phyloP scores from a whole-genome alignment of 1,284 basidiomycete species.

The Marasmius oreades region DNA sequence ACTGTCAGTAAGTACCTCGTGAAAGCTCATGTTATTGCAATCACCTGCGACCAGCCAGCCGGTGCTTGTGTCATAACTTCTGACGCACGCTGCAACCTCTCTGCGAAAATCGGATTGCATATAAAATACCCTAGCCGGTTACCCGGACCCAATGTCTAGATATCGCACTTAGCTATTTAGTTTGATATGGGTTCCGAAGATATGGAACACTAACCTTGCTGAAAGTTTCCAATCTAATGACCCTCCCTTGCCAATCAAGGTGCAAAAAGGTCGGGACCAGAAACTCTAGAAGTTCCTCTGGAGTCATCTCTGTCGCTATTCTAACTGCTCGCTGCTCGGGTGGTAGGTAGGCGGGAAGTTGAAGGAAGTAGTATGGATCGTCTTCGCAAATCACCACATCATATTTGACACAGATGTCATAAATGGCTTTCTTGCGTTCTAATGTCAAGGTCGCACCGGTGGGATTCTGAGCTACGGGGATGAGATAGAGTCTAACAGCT shows the following conservation, averaged over 20 bases:
- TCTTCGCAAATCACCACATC: constrained; percentile 50
- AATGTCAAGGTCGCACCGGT: constrained; percentile 47
- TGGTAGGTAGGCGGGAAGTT: constrained; percentile 25
- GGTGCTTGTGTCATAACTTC: constrained; percentile 16
- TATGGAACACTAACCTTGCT: constrained; percentile 26
- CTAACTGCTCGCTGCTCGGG: constrained; percentile 21
- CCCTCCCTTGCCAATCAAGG: constrained; percentile 54
- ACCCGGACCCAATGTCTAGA: constrained; percentile 48
- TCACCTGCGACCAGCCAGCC: constrained; percentile 13
- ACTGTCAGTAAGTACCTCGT: neutral
- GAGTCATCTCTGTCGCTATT: constrained; percentile 23
- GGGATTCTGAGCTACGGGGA: constrained; percentile 48
- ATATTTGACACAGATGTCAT: constrained; percentile 52
- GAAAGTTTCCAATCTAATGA: constrained; percentile 52
- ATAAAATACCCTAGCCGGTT: constrained; percentile 58
- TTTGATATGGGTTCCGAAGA: constrained; percentile 3
- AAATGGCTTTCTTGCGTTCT: constrained; percentile 50
- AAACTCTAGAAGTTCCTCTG: neutral
- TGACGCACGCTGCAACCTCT: constrained; percentile 23
- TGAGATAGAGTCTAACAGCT: constrained; percentile 25
- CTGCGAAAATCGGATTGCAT: constrained; percentile 39
- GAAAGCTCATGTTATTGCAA: neutral
- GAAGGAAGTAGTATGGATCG: constrained; percentile 59
- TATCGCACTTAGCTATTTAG: neutral
- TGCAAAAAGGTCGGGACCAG: constrained; percentile 40